Conservation (phyloP, 78 protist species). For the Corallochytrium limacisporum region DNA sequence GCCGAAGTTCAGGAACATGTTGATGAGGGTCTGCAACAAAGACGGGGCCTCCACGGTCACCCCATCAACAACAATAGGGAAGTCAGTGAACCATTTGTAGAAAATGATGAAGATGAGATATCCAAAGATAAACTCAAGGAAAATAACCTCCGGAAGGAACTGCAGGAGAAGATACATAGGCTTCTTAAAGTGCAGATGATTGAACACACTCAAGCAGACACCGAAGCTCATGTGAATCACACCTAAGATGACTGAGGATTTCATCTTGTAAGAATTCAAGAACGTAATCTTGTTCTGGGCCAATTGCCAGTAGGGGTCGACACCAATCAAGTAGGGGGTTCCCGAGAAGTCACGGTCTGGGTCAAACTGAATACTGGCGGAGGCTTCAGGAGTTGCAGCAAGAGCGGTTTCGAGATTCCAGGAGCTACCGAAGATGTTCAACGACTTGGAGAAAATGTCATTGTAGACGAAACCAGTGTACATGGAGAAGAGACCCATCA, state of each 20-base stretch:
- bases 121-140: constrained; percentile 94
- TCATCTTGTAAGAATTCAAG: constrained; percentile 98
- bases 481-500: constrained; percentile 93
- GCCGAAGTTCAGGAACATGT: constrained; percentile 66
- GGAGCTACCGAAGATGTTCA: not conserved
- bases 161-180: constrained; percentile 36
- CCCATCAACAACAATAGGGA: not conserved
- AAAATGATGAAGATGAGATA: constrained; percentile 66
- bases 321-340: constrained; percentile 67
- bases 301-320: constrained; percentile 72
- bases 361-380: no score
- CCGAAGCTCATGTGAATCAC: constrained; percentile 92
- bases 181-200: constrained; percentile 55
- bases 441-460: constrained; percentile 71
- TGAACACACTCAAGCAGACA: constrained; percentile 27
- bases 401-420: not conserved
- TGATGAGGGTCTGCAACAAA: constrained; percentile 54
- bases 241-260: constrained; percentile 90
- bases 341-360: not conserved
- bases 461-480: constrained; percentile 95
- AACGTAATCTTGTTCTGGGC: constrained; percentile 73
- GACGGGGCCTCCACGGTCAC: constrained; percentile 24
- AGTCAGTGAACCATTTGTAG: constrained; percentile 57
- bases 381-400: no score
- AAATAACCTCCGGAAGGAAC: constrained; percentile 85